Evolutionary conservation across 108 stramenopile genomes (phyloP).

Genomic region (Ochromonas danica): DNA sequence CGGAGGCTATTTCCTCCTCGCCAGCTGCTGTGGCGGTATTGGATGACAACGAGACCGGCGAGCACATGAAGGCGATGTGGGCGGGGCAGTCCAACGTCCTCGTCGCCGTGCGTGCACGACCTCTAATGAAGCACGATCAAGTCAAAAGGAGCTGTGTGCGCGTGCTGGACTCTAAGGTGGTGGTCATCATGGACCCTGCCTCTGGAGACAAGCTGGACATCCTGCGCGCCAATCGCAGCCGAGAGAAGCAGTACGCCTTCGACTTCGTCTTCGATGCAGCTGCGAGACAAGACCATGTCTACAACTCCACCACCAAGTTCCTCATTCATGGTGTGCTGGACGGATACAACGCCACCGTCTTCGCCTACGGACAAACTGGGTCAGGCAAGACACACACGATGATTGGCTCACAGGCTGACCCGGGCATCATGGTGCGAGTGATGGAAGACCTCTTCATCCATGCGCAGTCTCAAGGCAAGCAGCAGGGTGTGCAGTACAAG

Average conservation of each 20-base stretch:
- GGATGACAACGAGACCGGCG: background rate
- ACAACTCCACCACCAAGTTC: conserved; percentile 46
- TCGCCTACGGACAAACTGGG: conserved; percentile 58
- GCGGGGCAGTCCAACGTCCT: conserved; percentile 56
- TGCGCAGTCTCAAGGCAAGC: conserved; percentile 32
- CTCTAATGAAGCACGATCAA: conserved; percentile 54
- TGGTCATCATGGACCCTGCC: conserved; percentile 57
- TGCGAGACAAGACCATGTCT: conserved; percentile 33
- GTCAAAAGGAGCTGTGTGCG: conserved; percentile 45
- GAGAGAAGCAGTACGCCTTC: conserved; percentile 59
- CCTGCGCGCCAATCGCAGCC: conserved; percentile 32
- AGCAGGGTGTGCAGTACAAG: conserved; percentile 47
- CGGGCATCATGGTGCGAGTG: conserved; percentile 54
- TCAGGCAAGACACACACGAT: conserved; percentile 47
- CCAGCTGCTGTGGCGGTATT: too few relatives aligned
- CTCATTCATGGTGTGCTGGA: conserved; percentile 51
- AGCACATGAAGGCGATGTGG: conserved; percentile 46
- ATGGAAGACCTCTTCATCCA: conserved; percentile 52
- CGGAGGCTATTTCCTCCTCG: too few relatives aligned
- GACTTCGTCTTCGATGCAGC: conserved; percentile 52
- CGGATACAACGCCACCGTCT: conserved; percentile 57
- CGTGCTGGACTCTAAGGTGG: conserved; percentile 51
- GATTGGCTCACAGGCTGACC: conserved; percentile 18
- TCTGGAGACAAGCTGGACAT: conserved; percentile 29
- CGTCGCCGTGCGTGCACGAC: conserved; percentile 58